These are phyloP conservation scores for Xylaria curta DNA, from an alignment of 495 filamentous ascomycete genomes.

Conservation along the genomic window DNA sequence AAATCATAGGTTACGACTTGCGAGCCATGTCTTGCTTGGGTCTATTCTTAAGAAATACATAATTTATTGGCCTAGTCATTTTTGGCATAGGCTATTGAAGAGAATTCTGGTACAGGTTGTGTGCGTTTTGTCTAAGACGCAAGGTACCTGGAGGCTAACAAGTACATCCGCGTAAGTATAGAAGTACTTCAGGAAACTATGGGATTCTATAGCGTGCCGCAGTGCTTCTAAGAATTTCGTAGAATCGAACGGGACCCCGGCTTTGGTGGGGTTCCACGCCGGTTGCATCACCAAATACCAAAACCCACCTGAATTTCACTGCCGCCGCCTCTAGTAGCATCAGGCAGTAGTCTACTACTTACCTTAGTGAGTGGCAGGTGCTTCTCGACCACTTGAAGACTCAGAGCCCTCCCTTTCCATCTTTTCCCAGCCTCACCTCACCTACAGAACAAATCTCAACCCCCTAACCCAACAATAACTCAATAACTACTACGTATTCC, in stretches of 20 bases:
- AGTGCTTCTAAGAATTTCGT: slow-evolving; percentile 31
- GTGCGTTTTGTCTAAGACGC: not conserved
- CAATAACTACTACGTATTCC: not conserved
- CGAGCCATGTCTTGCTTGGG: not conserved
- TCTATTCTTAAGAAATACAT: not conserved
- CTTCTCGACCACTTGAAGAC: not conserved
- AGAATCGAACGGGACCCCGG: slow-evolving; percentile 26
- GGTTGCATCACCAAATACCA: slow-evolving; percentile 30
- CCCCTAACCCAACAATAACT: not conserved
- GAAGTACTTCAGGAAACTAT: not conserved
- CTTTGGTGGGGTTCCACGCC: slow-evolving; percentile 26
- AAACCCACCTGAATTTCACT: not conserved
- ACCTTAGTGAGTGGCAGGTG: not conserved
- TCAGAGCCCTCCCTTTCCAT: slow-evolving; percentile 5
- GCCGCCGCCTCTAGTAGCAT: not conserved
- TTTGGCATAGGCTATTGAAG: not conserved
- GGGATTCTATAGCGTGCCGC: slow-evolving; percentile 20
- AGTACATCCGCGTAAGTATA: not conserved
- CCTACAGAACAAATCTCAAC: not conserved
- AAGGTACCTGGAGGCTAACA: not conserved
- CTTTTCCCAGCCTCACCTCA: slow-evolving; percentile 20
- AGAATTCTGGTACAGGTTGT: not conserved
- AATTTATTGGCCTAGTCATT: not conserved
- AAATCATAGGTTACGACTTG: not conserved
- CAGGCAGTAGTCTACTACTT: not conserved